Evolutionary conservation across 345 rosid genomes (phyloP).

Genomic region (Citrus hindsii): DNA sequence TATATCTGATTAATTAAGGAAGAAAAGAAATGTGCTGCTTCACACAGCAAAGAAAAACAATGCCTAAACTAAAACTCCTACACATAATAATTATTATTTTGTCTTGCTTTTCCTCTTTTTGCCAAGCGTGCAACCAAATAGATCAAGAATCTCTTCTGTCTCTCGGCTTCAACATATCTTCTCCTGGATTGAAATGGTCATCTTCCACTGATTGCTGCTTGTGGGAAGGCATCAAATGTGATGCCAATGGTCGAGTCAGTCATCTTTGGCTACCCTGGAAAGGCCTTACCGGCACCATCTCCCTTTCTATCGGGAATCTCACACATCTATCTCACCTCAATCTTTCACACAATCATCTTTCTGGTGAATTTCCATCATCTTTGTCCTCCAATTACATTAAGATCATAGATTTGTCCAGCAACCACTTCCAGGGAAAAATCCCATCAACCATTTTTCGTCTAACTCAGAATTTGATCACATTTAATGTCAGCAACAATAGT

Average conservation of each 20-base stretch:
- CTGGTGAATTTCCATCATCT: constrained; percentile 11
- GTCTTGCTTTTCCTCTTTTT: background rate
- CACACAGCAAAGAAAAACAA: background rate
- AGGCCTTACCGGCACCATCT: background rate
- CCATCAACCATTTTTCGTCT: background rate
- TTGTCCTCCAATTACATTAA: background rate
- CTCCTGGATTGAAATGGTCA: constrained; percentile 17
- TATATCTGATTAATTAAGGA: no score
- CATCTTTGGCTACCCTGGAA: constrained; percentile 9
- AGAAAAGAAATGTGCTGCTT: no score
- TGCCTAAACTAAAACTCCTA: background rate
- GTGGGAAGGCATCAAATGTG: background rate
- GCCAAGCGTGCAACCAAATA: background rate
- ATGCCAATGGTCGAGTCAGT: background rate
- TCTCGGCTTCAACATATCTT: background rate
- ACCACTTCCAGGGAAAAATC: background rate
- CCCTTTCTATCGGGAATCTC: background rate
- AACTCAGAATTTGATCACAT: background rate
- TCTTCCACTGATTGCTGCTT: constrained; percentile 20
- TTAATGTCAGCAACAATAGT: constrained; percentile 11
- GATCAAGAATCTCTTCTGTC: background rate
- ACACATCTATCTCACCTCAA: background rate
- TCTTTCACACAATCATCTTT: constrained; percentile 12
- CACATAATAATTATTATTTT: background rate
- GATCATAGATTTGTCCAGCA: background rate